phyloP scores from a whole-genome alignment of 1,284 basidiomycete species.

The Cryptococcus sp. region DNA sequence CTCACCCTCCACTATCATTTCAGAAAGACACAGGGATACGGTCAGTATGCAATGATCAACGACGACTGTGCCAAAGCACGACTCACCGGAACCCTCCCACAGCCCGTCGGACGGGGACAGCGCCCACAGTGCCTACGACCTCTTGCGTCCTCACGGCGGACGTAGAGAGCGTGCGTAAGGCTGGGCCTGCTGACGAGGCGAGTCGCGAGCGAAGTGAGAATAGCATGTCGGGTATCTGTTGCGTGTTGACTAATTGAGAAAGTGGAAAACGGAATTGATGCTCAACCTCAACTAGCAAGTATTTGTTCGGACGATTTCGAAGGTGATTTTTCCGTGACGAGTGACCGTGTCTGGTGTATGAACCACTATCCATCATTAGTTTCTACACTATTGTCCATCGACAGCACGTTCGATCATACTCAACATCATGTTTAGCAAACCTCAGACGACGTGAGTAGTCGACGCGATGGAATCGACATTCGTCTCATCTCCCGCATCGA shows the following conservation, averaged over 20 bases:
- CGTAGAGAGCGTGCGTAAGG: slow-evolving; percentile 50
- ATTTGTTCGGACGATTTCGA: background rate
- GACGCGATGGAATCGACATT: too few species aligned
- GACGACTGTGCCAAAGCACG: background rate
- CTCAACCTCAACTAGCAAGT: background rate
- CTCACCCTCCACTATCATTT: slow-evolving; percentile 23
- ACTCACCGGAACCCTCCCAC: slow-evolving; percentile 70
- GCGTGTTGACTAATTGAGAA: background rate
- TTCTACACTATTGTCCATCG: too few species aligned
- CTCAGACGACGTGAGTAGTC: too few species aligned
- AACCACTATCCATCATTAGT: too few species aligned
- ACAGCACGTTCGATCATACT: too few species aligned
- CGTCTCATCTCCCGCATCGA: too few species aligned
- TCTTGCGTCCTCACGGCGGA: slow-evolving; percentile 58
- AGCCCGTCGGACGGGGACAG: slow-evolving; percentile 65
- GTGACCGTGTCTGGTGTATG: too few species aligned
- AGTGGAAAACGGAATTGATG: slow-evolving; percentile 1
- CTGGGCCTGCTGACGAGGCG: slow-evolving; percentile 11
- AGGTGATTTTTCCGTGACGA: too few species aligned
- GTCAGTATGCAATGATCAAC: background rate
- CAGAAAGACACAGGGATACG: background rate
- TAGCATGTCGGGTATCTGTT: background rate
- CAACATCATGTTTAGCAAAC: too few species aligned
- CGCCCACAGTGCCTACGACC: slow-evolving; percentile 43
- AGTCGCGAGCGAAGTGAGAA: slow-evolving; percentile 6